Evolutionary conservation across 192 early-diverging fungal genomes (phyloP).

Genomic region (Anaeromyces robustus): DNA sequence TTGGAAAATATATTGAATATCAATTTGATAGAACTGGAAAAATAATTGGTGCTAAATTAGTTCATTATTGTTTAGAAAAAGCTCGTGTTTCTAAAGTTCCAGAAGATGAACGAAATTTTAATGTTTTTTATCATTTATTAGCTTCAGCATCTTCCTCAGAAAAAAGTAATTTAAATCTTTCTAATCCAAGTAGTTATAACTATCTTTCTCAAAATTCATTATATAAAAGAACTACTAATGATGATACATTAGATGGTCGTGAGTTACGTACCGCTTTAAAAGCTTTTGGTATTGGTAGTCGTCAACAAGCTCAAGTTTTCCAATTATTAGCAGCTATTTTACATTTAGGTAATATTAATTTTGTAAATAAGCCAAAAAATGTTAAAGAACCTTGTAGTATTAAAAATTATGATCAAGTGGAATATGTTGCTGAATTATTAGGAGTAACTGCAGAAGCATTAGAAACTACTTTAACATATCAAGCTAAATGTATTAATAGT

Average conservation of each 20-base stretch:
- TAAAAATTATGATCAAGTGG: slow-evolving; percentile 55
- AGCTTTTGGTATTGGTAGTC: slow-evolving; percentile 64
- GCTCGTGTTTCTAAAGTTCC: slow-evolving; percentile 37
- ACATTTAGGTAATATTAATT: slow-evolving; percentile 76
- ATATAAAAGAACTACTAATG: neutral
- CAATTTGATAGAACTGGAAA: slow-evolving; percentile 87
- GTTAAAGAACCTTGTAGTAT: slow-evolving; percentile 58
- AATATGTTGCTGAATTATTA: slow-evolving; percentile 62
- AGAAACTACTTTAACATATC: slow-evolving; percentile 61
- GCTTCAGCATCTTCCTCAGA: slow-evolving; percentile 66
- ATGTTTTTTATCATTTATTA: slow-evolving; percentile 88
- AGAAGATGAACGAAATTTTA: slow-evolving; percentile 62
- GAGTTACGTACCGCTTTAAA: slow-evolving; percentile 69
- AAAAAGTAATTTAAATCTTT: slow-evolving; percentile 50
- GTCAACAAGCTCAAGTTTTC: slow-evolving; percentile 70
- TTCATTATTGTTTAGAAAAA: slow-evolving; percentile 72
- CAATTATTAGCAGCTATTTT: slow-evolving; percentile 70
- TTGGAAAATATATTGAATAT: slow-evolving; percentile 71
- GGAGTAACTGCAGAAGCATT: slow-evolving; percentile 56
- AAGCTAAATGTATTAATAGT: slow-evolving; percentile 70
- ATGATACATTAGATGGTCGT: neutral
- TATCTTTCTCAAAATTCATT: neutral
- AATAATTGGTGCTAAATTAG: slow-evolving; percentile 68
- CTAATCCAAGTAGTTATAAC: neutral
- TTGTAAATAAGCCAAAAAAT: slow-evolving; percentile 51